Evolutionary conservation across 192 early-diverging fungal genomes (phyloP).

Genomic region (Podila epicladia): DNA sequence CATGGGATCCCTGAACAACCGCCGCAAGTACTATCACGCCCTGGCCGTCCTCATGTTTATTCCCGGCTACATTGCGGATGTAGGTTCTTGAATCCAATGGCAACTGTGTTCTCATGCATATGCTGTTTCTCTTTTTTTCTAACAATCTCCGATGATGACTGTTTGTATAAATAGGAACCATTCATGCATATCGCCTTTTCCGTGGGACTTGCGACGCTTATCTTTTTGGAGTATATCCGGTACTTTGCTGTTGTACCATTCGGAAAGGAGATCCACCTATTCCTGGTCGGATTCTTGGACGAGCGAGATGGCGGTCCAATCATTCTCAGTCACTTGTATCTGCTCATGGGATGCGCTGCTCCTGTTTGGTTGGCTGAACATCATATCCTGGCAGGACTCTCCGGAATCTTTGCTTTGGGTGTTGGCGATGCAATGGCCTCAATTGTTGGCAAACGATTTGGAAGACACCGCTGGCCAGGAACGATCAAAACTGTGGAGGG

Average conservation of each 20-base stretch:
- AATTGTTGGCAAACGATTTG: conserved; percentile 80
- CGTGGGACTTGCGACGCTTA: conserved; percentile 75
- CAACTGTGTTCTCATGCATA: neutral
- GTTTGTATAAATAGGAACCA: conserved; percentile 54
- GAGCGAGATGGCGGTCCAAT: conserved; percentile 82
- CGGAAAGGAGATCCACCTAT: conserved; percentile 70
- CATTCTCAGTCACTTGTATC: conserved; percentile 89
- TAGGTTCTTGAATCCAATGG: conserved; percentile 38
- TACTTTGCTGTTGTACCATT: conserved; percentile 76
- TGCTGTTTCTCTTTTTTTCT: conserved; percentile 2
- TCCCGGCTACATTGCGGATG: conserved; percentile 79
- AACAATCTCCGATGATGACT: conserved; percentile 1
- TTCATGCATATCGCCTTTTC: conserved; percentile 87
- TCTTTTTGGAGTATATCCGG: conserved; percentile 85
- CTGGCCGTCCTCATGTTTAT: conserved; percentile 88
- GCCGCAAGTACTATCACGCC: conserved; percentile 89
- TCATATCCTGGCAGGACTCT: conserved; percentile 61
- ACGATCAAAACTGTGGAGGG: conserved; percentile 89
- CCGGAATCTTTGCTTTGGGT: conserved; percentile 89
- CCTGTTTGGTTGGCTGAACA: conserved; percentile 86
- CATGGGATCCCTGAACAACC: conserved; percentile 67
- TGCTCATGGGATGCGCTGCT: conserved; percentile 89
- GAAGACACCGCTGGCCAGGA: conserved; percentile 77
- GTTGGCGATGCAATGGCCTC: conserved; percentile 93
- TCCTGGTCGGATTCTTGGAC: conserved; percentile 87